Percentiles rank a stretch among this genome's conserved stretches.
Conservation (phyloP, 208 protist genomes). For the Angomonas ambiguus region DNA sequence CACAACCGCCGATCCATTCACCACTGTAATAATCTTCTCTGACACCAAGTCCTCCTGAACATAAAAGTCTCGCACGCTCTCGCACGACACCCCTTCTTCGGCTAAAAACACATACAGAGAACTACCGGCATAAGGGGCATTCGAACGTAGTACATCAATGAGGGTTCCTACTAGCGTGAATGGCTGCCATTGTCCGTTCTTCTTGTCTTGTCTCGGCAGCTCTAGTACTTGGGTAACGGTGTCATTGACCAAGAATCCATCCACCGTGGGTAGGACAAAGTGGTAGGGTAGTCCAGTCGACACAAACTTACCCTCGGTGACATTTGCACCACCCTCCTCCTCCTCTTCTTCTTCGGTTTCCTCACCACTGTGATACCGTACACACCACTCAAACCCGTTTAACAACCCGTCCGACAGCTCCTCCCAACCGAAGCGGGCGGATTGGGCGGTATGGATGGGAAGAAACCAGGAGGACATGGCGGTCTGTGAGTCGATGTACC, state of each 20-base stretch:
- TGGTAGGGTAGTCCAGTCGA: constrained; percentile 54
- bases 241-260: constrained; percentile 33
- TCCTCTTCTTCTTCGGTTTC: not conserved
- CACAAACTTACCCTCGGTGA: constrained; percentile 26
- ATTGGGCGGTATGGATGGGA: constrained; percentile 38
- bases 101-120: constrained; percentile 65
- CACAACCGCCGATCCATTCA: constrained; percentile 51
- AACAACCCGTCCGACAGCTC: constrained; percentile 18
- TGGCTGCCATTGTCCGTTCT: constrained; percentile 47
- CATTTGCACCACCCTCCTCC: not conserved
- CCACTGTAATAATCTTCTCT: constrained; percentile 37
- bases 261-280: constrained; percentile 38
- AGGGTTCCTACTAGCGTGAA: constrained; percentile 50
- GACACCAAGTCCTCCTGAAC: constrained; percentile 24
- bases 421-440: constrained; percentile 37
- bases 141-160: constrained; percentile 35
- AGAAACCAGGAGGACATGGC: constrained; percentile 64
- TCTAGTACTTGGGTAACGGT: constrained; percentile 23
- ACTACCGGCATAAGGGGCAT: constrained; percentile 31
- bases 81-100: constrained; percentile 33
- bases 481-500: constrained; percentile 56
- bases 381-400: constrained; percentile 64
- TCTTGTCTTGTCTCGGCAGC: constrained; percentile 36
- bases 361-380: constrained; percentile 33
- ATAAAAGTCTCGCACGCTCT: constrained; percentile 42